These are phyloP conservation scores for Blumeriella jaapii DNA, from an alignment of 2,329 filamentous ascomycete genomes.

Conservation along the genomic window DNA sequence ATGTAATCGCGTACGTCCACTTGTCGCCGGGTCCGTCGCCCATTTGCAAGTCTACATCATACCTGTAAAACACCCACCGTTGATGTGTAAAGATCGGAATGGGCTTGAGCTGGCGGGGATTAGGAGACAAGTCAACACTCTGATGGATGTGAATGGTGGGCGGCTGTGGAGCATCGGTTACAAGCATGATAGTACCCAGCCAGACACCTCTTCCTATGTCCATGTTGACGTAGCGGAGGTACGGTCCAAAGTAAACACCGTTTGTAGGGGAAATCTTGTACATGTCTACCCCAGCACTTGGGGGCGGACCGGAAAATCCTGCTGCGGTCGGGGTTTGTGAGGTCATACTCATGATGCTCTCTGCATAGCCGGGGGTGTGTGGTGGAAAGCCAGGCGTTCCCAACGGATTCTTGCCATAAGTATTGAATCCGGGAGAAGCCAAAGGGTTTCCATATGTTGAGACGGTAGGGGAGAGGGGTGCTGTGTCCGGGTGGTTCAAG, in stretches of 20 bases:
- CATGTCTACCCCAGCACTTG: slow-evolving; percentile 79
- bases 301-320: slow-evolving; percentile 84
- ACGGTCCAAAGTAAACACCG: slow-evolving; percentile 95
- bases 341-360: slow-evolving; percentile 75
- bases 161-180: slow-evolving; percentile 83
- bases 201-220: slow-evolving; percentile 82
- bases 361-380: slow-evolving; percentile 72
- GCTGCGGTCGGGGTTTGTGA: slow-evolving; percentile 61
- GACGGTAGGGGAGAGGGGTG: slow-evolving; percentile 66
- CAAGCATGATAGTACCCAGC: slow-evolving; percentile 86
- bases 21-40: slow-evolving; percentile 67
- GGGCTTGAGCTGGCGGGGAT: slow-evolving; percentile 75
- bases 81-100: slow-evolving; percentile 81
- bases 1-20: slow-evolving; percentile 98
- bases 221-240: slow-evolving; percentile 94
- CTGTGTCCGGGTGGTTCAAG: slow-evolving; percentile 61
- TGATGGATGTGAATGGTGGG: slow-evolving; percentile 94
- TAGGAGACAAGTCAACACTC: slow-evolving; percentile 81
- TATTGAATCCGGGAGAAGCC: slow-evolving; percentile 49
- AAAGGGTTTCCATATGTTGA: slow-evolving; percentile 67
- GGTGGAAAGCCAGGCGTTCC: slow-evolving; percentile 76
- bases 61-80: slow-evolving; percentile 91
- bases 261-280: slow-evolving; percentile 92
- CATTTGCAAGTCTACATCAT: slow-evolving; percentile 86
- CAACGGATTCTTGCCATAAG: slow-evolving; percentile 50